phyloP scores from a whole-genome alignment of 495 filamentous ascomycete species.

The Tetracladium setigerum region DNA sequence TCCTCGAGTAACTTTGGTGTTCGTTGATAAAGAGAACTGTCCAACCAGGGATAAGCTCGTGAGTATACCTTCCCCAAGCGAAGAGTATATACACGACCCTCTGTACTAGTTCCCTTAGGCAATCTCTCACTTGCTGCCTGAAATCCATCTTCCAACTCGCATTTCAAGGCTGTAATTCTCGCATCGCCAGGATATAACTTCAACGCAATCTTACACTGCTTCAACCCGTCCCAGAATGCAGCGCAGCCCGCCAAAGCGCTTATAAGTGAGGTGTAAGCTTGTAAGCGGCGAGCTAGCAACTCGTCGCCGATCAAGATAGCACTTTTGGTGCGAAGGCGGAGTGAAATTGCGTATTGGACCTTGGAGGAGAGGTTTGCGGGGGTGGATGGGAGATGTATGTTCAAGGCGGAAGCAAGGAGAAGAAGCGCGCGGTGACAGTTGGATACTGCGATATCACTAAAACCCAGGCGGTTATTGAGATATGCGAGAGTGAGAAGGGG shows the following conservation, averaged over 20 bases:
- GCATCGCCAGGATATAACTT: conserved; percentile 8
- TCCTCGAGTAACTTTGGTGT: conserved; percentile 2
- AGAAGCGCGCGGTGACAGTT: conserved; percentile 6
- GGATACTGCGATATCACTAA: conserved; percentile 7
- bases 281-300: neutral
- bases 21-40: conserved; percentile 4
- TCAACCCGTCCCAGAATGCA: conserved; percentile 13
- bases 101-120: neutral
- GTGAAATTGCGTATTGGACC: neutral
- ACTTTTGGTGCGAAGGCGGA: neutral
- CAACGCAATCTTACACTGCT: conserved; percentile 9
- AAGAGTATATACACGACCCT: neutral
- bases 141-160: conserved; percentile 1
- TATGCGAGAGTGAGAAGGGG: neutral
- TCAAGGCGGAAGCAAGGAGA: conserved; percentile 1
- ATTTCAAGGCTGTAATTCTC: neutral
- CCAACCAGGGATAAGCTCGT: conserved; percentile 13
- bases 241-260: conserved; percentile 3
- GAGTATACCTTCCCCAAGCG: conserved; percentile 7
- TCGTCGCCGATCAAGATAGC: conserved; percentile 6
- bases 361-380: neutral
- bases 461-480: conserved; percentile 8
- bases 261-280: conserved; percentile 7
- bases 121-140: neutral
- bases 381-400: neutral